These are phyloP conservation scores for Aplosporella prunicola DNA, from an alignment of 2,329 filamentous ascomycete species.

Conservation along the genomic window DNA sequence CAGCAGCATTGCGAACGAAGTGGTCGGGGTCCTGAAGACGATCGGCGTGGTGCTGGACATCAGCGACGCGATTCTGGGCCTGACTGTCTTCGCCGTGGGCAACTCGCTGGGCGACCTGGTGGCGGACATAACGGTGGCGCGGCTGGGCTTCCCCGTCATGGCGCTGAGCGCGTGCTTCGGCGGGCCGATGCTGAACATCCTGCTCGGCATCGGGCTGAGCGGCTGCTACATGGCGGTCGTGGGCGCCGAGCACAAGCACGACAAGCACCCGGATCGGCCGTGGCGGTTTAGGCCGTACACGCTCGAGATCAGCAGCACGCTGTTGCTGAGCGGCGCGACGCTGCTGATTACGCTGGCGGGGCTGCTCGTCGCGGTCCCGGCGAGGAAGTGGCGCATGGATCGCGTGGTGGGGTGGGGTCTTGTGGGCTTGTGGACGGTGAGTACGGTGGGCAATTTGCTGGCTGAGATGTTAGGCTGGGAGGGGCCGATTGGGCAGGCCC, in stretches of 20 bases:
- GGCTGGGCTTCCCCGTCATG: slow-evolving; percentile 94
- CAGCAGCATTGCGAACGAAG: slow-evolving; percentile 87
- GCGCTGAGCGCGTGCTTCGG: slow-evolving; percentile 90
- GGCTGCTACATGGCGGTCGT: slow-evolving; percentile 80
- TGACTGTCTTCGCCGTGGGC: slow-evolving; percentile 93
- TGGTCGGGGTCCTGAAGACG: slow-evolving; percentile 89
- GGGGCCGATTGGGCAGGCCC: too few species aligned
- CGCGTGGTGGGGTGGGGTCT: slow-evolving; percentile 64
- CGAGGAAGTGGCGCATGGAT: slow-evolving; percentile 80
- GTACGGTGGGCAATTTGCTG: slow-evolving; percentile 71
- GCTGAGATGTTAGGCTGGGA: slow-evolving; percentile 53
- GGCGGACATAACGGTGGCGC: slow-evolving; percentile 86
- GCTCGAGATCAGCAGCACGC: slow-evolving; percentile 73
- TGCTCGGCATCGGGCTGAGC: slow-evolving; percentile 86
- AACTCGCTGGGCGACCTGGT: slow-evolving; percentile 93
- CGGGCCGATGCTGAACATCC: slow-evolving; percentile 96
- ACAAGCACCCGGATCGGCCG: slow-evolving; percentile 56
- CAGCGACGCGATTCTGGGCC: slow-evolving; percentile 84
- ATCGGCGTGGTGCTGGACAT: slow-evolving; percentile 87
- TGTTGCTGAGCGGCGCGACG: slow-evolving; percentile 78
- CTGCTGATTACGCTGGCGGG: slow-evolving; percentile 70
- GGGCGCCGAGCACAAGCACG: slow-evolving; percentile 54
- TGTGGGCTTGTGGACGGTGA: slow-evolving; percentile 70
- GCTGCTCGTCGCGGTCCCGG: slow-evolving; percentile 69
- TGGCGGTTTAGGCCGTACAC: slow-evolving; percentile 66